phyloP scores from a whole-genome alignment of 352 stramenopile genomes.

The Phytophthora boehmeriae region DNA sequence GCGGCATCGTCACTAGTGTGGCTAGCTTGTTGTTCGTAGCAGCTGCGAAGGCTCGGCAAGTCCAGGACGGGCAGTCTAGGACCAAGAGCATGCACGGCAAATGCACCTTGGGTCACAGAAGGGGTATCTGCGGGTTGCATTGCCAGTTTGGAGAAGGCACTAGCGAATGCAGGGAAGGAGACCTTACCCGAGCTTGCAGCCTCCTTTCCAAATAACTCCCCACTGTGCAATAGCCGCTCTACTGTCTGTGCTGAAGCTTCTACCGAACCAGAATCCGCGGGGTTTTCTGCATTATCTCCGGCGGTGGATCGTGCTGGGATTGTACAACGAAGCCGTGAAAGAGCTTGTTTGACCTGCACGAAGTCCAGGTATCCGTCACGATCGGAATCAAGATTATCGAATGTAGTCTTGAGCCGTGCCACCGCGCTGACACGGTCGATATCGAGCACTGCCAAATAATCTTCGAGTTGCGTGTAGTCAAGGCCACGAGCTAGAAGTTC shows the following conservation, averaged over 20 bases:
- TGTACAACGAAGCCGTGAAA: conserved; percentile 40
- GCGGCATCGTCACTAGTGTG: conserved; percentile 9
- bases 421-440: conserved; percentile 69
- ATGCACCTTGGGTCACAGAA: conserved; percentile 24
- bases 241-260: conserved; percentile 39
- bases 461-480: conserved; percentile 72
- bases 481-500: conserved; percentile 62
- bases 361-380: conserved; percentile 66
- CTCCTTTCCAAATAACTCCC: conserved; percentile 30
- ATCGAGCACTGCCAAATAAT: conserved; percentile 78
- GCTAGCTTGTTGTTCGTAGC: conserved; percentile 43
- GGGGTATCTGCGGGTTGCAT: conserved; percentile 41
- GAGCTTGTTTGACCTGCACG: conserved; percentile 44
- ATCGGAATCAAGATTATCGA: conserved; percentile 70
- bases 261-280: neutral
- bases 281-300: neutral
- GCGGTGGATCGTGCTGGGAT: conserved; percentile 6
- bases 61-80: conserved; percentile 46
- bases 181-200: conserved; percentile 34
- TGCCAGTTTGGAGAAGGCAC: conserved; percentile 62
- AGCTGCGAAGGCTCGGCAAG: conserved; percentile 39
- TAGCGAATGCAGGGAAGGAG: conserved; percentile 56
- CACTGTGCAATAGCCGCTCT: conserved; percentile 40
- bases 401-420: conserved; percentile 68
- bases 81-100: conserved; percentile 27